Conservation (phyloP, 2,329 filamentous ascomycete genomes). For the Exophiala sp. region DNA sequence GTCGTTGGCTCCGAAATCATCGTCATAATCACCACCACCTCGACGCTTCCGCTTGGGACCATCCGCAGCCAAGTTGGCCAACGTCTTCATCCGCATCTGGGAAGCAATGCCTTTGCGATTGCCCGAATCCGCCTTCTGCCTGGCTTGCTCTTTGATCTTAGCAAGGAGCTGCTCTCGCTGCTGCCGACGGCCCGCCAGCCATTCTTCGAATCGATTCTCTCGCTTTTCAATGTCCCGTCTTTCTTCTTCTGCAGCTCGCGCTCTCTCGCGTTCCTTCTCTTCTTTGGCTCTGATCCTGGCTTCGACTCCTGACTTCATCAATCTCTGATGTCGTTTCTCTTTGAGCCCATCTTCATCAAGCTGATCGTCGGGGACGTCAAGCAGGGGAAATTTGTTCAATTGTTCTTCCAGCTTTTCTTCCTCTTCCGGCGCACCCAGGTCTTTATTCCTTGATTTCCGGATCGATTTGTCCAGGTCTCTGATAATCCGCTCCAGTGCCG, state of each 20-base stretch:
- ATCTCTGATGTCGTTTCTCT: conserved; percentile 82
- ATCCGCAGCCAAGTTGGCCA: conserved; percentile 91
- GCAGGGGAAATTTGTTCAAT: conserved; percentile 65
- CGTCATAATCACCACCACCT: conserved; percentile 78
- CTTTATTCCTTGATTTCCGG: conserved; percentile 83
- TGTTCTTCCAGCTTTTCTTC: conserved; percentile 73
- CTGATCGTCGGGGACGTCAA: conserved; percentile 85
- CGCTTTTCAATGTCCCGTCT: conserved; percentile 76
- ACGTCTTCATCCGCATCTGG: conserved; percentile 96
- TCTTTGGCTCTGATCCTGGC: conserved; percentile 88
- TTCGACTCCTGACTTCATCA: conserved; percentile 92
- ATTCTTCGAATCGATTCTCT: conserved; percentile 74
- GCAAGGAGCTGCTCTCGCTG: conserved; percentile 65
- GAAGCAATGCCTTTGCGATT: conserved; percentile 95
- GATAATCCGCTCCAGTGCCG: conserved; percentile 73
- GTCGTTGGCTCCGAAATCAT: conserved; percentile 94
- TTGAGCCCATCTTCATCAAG: conserved; percentile 88
- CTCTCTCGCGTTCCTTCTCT: conserved; percentile 90
- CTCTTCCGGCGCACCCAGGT: conserved; percentile 75
- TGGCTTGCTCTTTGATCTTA: conserved; percentile 88
- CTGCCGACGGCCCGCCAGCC: conserved; percentile 75
- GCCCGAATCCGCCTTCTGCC: conserved; percentile 86
- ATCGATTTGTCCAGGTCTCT: conserved; percentile 87
- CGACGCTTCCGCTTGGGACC: conserved; percentile 75
- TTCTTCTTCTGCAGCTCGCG: conserved; percentile 73